phyloP scores from a whole-genome alignment of 2,329 filamentous ascomycete genomes.

The Diaporthe nobilis region DNA sequence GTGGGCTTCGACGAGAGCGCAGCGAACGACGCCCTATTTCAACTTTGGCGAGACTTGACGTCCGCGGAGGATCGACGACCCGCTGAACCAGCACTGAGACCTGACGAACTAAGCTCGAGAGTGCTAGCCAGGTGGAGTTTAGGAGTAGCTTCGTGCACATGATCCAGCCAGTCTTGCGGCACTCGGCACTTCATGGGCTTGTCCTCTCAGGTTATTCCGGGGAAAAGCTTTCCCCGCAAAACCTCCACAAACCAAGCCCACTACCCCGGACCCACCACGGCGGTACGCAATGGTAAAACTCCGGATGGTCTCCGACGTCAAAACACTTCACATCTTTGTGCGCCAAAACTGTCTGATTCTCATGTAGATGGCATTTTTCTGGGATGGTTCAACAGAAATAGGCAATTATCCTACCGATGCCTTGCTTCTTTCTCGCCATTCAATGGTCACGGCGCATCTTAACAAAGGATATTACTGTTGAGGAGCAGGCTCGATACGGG shows the following conservation, averaged over 20 bases:
- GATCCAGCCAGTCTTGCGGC: conserved; percentile 11
- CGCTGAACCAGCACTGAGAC: conserved; percentile 1
- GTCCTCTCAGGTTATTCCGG: neutral
- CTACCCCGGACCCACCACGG: conserved; percentile 24
- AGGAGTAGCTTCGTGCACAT: conserved; percentile 15
- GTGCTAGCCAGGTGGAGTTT: neutral
- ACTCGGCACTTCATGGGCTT: conserved; percentile 3
- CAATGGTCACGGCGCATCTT: neutral
- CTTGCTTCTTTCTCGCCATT: neutral
- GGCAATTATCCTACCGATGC: neutral
- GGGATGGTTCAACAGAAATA: neutral
- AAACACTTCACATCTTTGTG: neutral
- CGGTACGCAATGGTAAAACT: neutral
- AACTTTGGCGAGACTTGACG: neutral
- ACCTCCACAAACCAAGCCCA: neutral
- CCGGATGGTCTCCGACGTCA: neutral
- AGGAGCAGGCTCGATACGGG: neutral
- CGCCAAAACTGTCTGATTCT: neutral
- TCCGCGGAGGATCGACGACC: conserved; percentile 24
- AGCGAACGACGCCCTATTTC: neutral
- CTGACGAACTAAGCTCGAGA: conserved; percentile 5
- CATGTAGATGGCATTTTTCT: neutral
- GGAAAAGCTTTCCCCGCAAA: conserved; percentile 37
- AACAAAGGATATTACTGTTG: neutral
- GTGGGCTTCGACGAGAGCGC: no score